Evolutionary conservation across 2,329 filamentous ascomycete genomes (phyloP).

Genomic region (Diaporthe citriasiana): DNA sequence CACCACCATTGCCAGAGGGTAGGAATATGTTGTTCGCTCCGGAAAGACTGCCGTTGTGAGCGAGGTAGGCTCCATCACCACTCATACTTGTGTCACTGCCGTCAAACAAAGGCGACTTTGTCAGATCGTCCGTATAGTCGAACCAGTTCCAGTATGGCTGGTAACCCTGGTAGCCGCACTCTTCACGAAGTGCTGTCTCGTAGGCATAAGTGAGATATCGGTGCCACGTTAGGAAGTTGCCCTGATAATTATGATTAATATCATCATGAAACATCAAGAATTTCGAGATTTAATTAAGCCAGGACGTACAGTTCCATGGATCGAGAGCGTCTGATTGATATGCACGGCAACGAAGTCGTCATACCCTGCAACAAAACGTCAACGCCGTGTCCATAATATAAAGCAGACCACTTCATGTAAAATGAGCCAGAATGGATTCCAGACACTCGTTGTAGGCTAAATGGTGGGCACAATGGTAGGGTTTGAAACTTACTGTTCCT

Average conservation of each 20-base stretch:
- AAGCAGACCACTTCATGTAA: background rate
- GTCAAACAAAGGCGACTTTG: slow-evolving; percentile 27
- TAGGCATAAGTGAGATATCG: slow-evolving; percentile 18
- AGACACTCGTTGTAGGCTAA: too few relatives aligned
- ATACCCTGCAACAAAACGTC: background rate
- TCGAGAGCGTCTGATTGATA: slow-evolving; percentile 60
- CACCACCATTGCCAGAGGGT: slow-evolving; percentile 34
- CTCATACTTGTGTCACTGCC: slow-evolving; percentile 35
- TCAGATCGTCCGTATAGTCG: background rate
- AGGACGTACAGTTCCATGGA: slow-evolving; percentile 45
- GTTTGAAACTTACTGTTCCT: background rate
- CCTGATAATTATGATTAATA: background rate
- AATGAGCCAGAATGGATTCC: background rate
- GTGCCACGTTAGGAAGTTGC: slow-evolving; percentile 38
- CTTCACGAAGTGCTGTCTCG: slow-evolving; percentile 33
- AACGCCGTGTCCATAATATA: background rate
- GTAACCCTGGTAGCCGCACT: slow-evolving; percentile 36
- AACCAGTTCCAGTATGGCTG: slow-evolving; percentile 38
- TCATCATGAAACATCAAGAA: background rate
- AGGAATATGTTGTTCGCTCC: slow-evolving; percentile 1
- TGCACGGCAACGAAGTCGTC: slow-evolving; percentile 67
- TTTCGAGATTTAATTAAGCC: fast-evolving
- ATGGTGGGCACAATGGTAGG: background rate
- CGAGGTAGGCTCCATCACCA: slow-evolving; percentile 21
- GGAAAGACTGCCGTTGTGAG: slow-evolving; percentile 25